phyloP scores from a whole-genome alignment of 345 rosid species.

The Psidium friedrichsthalianum region DNA sequence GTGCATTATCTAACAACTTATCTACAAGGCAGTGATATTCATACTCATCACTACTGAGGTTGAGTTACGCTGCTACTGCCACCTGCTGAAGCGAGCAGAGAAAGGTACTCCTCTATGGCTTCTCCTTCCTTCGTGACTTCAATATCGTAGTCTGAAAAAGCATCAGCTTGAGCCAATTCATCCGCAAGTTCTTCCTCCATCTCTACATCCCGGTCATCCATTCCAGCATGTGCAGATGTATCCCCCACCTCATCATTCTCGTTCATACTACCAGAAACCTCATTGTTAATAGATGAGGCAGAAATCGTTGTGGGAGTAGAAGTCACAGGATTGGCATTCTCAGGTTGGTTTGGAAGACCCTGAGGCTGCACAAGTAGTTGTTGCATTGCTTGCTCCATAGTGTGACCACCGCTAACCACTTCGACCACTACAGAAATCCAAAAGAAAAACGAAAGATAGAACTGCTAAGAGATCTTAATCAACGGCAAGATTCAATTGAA shows the following conservation, averaged over 20 bases:
- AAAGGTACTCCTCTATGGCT: slow-evolving; percentile 54
- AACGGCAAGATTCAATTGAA: background rate
- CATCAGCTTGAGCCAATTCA: slow-evolving; percentile 43
- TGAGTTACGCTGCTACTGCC: background rate
- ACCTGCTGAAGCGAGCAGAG: slow-evolving; percentile 38
- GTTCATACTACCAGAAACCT: background rate
- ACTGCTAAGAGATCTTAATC: background rate
- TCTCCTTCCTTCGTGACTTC: slow-evolving; percentile 66
- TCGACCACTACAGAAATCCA: slow-evolving; percentile 25
- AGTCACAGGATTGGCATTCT: background rate
- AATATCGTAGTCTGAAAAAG: slow-evolving; percentile 64
- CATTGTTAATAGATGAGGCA: background rate
- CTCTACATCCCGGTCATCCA: slow-evolving; percentile 50
- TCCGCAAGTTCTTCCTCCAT: slow-evolving; percentile 61
- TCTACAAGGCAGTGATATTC: background rate
- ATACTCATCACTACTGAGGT: background rate
- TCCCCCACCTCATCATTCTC: slow-evolving; percentile 9
- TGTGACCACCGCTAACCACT: slow-evolving; percentile 43
- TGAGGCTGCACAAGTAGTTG: slow-evolving; percentile 28
- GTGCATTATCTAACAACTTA: background rate
- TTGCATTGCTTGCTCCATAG: slow-evolving; percentile 36
- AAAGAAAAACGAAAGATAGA: background rate
- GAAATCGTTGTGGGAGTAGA: slow-evolving; percentile 4
- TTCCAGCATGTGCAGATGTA: slow-evolving; percentile 3
- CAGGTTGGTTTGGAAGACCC: background rate